Base-by-base conservation (phyloP, 768 basidiomycete genomes). In the Suillus tomentosus region DNA sequence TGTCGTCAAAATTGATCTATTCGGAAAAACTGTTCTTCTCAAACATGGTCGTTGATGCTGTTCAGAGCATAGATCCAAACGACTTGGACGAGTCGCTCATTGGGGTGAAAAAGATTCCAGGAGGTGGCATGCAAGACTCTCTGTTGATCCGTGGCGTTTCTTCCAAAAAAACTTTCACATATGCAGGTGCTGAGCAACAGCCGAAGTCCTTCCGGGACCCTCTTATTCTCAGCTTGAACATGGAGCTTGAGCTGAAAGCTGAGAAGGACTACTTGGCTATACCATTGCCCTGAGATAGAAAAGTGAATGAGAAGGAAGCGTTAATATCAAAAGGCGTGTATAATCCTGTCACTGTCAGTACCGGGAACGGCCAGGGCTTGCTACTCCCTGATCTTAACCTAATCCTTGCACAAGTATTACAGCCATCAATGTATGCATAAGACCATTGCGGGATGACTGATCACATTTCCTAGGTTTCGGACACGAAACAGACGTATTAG, bases 131-230 rank as follows among this genome's bases (percentile, higher is more conserved):
- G 89, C 95, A 98, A 78, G 97, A 99, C 76, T 96, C 95, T 3
- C 83, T 91, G 15, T 83, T 99, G 51, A 83, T 99, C 73, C 79
- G 81, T 63, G 96, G 97, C 45, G 97, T 48, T 99, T 88, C 97
- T 0, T 99, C 99, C 88, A 98, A 98, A 78, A 99, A 99, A 81
- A 99, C 97, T 0, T 99, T 99, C 79, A 96, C 95, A 2, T 99
- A 99, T 69, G 97, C 97, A 24, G 97, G 97, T 55, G 97, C 97
- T 22, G 97, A 99, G 74, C 97, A 99, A 77, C 96, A 99, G 74
- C 97, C 96, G 50, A 99, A 99, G 79, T 83, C 85, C 40, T 97
- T 99, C 84, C 79, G 80, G 66, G 73, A 96, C 72, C 95, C 96
- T 53, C 89, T 95, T 70, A 89, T 99, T 63, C 83, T 98, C 19